phyloP scores from a whole-genome alignment of 768 basidiomycete genomes.

The Mycena maculata region DNA sequence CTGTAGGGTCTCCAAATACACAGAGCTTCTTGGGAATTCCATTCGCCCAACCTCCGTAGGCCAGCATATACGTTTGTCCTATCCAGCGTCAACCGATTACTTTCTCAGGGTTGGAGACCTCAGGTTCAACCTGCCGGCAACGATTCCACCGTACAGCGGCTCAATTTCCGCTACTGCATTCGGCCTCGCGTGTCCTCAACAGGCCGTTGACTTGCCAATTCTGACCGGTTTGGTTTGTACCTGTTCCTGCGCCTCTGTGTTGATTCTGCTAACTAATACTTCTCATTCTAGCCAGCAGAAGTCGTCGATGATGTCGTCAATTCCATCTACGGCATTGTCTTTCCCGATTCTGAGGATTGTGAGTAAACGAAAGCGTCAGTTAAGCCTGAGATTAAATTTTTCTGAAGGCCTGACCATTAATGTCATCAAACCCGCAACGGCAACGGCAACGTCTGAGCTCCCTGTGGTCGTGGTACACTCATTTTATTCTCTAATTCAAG shows the following conservation, averaged over 20 bases:
- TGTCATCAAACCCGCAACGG: constrained; percentile 57
- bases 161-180: constrained; percentile 51
- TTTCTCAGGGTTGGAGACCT: constrained; percentile 48
- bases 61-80: background rate
- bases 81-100: background rate
- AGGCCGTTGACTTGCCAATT: constrained; percentile 50
- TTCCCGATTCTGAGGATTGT: constrained; percentile 61
- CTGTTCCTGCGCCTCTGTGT: too few relatives aligned
- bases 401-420: constrained; percentile 63
- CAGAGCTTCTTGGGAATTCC: constrained; percentile 64
- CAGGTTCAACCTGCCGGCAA: constrained; percentile 55
- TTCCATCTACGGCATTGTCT: constrained; percentile 42
- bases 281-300: constrained; percentile 47
- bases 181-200: constrained; percentile 62
- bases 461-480: constrained; percentile 61
- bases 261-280: too few relatives aligned
- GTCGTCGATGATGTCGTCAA: constrained; percentile 48
- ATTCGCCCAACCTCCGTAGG: constrained; percentile 67
- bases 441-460: constrained; percentile 55
- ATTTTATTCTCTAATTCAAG: background rate
- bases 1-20: constrained; percentile 43
- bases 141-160: constrained; percentile 50
- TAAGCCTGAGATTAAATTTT: background rate
- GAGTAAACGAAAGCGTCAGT: constrained; percentile 25
- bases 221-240: constrained; percentile 50